Percentiles rank a stretch among this genome's conserved stretches.
These are phyloP conservation scores for Alternaria brassicae DNA, from an alignment of 2,329 filamentous ascomycete species.

Conservation along the genomic window DNA sequence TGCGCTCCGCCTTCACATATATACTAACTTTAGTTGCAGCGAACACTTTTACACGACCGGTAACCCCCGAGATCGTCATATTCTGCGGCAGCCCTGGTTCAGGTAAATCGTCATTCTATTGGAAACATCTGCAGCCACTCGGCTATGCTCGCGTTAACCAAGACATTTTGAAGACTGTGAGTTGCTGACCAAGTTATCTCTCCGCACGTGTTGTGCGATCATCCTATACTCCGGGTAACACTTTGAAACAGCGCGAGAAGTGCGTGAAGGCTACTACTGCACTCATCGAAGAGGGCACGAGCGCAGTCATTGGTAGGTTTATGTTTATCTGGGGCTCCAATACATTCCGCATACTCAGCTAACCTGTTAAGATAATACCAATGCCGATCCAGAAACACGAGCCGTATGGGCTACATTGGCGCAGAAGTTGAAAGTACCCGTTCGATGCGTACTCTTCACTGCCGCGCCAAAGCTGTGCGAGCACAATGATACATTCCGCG, in stretches of 20 bases:
- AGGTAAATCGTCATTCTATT: constrained; percentile 92
- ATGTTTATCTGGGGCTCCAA: constrained; percentile 49
- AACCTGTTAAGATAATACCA: constrained; percentile 81
- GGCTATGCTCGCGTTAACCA: constrained; percentile 90
- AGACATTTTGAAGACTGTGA: constrained; percentile 78
- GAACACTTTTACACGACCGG: constrained; percentile 63
- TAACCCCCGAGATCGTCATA: constrained; percentile 76
- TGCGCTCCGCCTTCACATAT: constrained; percentile 10
- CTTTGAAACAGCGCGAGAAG: constrained; percentile 61
- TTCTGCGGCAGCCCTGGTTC: constrained; percentile 89
- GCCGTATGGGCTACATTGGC: constrained; percentile 81
- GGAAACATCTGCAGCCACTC: constrained; percentile 75
- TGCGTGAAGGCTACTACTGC: constrained; percentile 75
- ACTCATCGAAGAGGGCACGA: constrained; percentile 67
- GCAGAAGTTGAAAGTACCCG: constrained; percentile 71
- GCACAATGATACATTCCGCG: constrained; percentile 87
- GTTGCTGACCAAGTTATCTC: constrained; percentile 28
- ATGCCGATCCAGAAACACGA: constrained; percentile 79
- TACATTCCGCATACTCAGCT: constrained; percentile 22
- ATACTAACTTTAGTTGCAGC: constrained; percentile 34
- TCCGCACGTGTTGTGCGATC: constrained; percentile 36
- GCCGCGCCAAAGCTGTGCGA: constrained; percentile 73
- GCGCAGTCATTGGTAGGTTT: constrained; percentile 77
- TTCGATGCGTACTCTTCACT: constrained; percentile 87
- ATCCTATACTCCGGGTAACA: constrained; percentile 42